These are phyloP conservation scores for Teratosphaeria nubilosa DNA, from an alignment of 2,329 filamentous ascomycete species.

Conservation along the genomic window DNA sequence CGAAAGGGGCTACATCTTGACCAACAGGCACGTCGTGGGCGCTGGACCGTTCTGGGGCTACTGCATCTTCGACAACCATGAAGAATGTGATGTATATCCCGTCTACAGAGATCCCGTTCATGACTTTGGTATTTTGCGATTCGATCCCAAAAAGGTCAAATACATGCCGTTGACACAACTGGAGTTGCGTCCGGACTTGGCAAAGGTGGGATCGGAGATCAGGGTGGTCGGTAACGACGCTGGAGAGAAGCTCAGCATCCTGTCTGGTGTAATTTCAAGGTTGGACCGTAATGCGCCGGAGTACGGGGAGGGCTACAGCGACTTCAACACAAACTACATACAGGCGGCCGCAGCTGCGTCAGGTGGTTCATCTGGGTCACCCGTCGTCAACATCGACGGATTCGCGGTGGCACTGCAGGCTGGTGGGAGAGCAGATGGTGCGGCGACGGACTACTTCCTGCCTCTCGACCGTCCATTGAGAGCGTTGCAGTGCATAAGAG, in stretches of 20 bases:
- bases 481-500: slow-evolving; percentile 75
- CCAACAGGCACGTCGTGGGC: slow-evolving; percentile 72
- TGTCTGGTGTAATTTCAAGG: slow-evolving; percentile 93
- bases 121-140: slow-evolving; percentile 94
- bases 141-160: slow-evolving; percentile 91
- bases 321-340: slow-evolving; percentile 95
- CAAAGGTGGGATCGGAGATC: slow-evolving; percentile 83
- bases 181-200: slow-evolving; percentile 72
- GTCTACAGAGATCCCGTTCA: slow-evolving; percentile 98
- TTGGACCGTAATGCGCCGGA: slow-evolving; percentile 94
- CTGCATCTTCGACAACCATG: slow-evolving; percentile 97
- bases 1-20: slow-evolving; percentile 61
- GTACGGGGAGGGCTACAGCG: slow-evolving; percentile 94
- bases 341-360: slow-evolving; percentile 95
- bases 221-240: slow-evolving; percentile 97
- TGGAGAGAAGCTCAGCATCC: slow-evolving; percentile 93
- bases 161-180: slow-evolving; percentile 87
- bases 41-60: slow-evolving; percentile 96
- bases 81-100: slow-evolving; percentile 87
- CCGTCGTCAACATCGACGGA: slow-evolving; percentile 91
- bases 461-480: slow-evolving; percentile 83
- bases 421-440: slow-evolving; percentile 84
- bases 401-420: slow-evolving; percentile 87
- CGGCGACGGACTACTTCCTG: slow-evolving; percentile 94
- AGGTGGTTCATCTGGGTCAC: slow-evolving; percentile 95